Percentiles rank a stretch among this genome's conserved stretches.
These are phyloP conservation scores for Dioszegia crocea DNA, from an alignment of 768 basidiomycete species.

Conservation along the genomic window DNA sequence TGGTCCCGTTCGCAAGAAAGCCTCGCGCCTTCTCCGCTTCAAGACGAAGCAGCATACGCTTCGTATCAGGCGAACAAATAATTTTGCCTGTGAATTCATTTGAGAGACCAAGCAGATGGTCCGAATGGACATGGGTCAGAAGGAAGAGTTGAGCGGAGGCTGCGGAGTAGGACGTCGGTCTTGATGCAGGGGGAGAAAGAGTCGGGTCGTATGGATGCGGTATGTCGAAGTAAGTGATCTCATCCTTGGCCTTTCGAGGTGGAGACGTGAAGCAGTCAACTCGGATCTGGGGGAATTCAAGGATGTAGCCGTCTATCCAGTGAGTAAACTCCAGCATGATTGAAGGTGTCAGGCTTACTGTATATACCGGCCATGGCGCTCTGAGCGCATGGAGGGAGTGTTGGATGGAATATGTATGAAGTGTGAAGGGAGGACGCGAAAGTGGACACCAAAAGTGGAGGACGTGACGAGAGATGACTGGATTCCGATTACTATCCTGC, in stretches of 20 bases:
- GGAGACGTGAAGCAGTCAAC: conserved; percentile 73
- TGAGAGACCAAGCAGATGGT: conserved; percentile 74
- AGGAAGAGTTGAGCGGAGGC: conserved; percentile 60
- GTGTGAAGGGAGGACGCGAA: background rate
- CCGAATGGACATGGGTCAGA: conserved; percentile 85
- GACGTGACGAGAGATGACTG: conserved; percentile 6
- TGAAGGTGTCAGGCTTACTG: conserved; percentile 17
- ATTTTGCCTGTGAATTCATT: conserved; percentile 69
- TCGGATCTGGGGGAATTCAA: conserved; percentile 71
- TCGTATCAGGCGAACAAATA: conserved; percentile 76
- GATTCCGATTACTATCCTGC: conserved; percentile 4
- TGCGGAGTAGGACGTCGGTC: conserved; percentile 8
- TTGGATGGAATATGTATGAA: background rate
- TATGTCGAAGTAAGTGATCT: background rate
- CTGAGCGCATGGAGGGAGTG: background rate
- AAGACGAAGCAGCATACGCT: conserved; percentile 75
- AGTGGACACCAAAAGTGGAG: conserved; percentile 11
- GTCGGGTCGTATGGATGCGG: conserved; percentile 9
- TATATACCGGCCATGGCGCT: conserved; percentile 45
- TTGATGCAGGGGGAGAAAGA: background rate
- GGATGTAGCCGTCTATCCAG: conserved; percentile 60
- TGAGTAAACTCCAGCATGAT: background rate
- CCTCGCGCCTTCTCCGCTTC: conserved; percentile 54
- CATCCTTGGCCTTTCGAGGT: conserved; percentile 33
- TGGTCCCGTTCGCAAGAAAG: conserved; percentile 14